Base-by-base conservation (phyloP, 306 rosid species). In the Hippophae rhamnoides region DNA sequence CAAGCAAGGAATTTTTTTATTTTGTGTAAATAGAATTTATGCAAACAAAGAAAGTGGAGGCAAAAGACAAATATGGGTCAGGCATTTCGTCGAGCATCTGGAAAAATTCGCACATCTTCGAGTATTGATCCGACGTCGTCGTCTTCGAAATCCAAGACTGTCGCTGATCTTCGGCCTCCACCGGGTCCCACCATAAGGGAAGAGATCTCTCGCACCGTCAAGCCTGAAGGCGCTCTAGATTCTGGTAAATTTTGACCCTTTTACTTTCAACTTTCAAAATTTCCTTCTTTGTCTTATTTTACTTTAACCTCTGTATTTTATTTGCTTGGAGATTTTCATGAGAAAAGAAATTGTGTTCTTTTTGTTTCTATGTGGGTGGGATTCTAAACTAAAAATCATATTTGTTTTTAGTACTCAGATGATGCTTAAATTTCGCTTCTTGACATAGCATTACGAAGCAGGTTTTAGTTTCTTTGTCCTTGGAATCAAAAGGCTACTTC, bases 51-150 rank as follows among this genome's bases (percentile, higher is more conserved):
- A 9, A 47, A 47, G 13, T 47, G 50, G 11, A 31, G 38, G 38
- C 38, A 1, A 31, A 31, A 48, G 12, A 60, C 49, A 57, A 55
- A 3, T 14, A 92, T 89, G 97, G 99, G 97, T 56, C 97, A 89
- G 95, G 99, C 90, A 60, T 89, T 93, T 75, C 99, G 97, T 72
- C 90, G 95, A 75, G 99, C 94, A 18, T 77, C 95, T 62, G 94
- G 90, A 31, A 86, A 85, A 78, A 67, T 83, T 61, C 82, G 78
- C 40, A 46, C 84, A 13, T 50, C 93, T 56, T 74, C 89, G 40
- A 70, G 63, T 41, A 31, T 70, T 26, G 72, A 86, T 49, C 13
- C 85, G 54, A 45, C 84, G 56, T 47, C 89, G 43, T 61, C 76
- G 42, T 45, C 79, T 18, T 62, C 81, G n/a, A 82, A 75, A 10